Evolutionary conservation across 495 filamentous ascomycete genomes (phyloP), one percentile per base, ranked within the genome.

Genomic region (Trichocladium antarcticum): DNA sequence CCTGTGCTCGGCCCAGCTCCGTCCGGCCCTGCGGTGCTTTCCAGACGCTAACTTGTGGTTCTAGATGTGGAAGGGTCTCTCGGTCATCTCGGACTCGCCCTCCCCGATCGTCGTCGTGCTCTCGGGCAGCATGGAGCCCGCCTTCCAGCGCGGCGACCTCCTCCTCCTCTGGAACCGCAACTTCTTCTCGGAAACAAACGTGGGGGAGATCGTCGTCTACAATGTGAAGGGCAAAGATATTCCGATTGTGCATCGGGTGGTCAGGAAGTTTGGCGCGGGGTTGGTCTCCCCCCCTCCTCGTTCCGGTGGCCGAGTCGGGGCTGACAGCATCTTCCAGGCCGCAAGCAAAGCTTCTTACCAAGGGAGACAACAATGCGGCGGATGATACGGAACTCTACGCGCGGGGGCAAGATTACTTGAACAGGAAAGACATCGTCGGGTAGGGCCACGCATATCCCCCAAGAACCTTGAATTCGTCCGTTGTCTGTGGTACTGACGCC

Each of bases 91-190:
- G 35, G 81, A 92, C 55, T 93, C 85, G 3, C 87, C 87, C 29
- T 89, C 83, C 1, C 92, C 92, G 6, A 97, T 97, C 56, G 92
- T 96, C 51, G 92, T 96, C 36, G 92, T 98, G 1, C 75, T 97
- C 12, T 92, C 86, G 1, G 92, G 92, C 3, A 85, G 80, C 42
- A 98, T 97, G 92, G 92, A 98, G 58, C 92, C 92, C 0, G 92
- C 93, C 4, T 97, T 98, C 68, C 89, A 96, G 62, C 75, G 92
- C 49, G 92, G 92, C 31, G 92, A 98, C 66, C 71, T 98, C 3
- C 74, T 98, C 9, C 85, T 97, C 58, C 70, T 98, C 10, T 97
- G 90, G 89, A 97, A 97, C 64, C 76, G 92, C 31, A 85, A 87
- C 55, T 62, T 82, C 20, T 57, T 73, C 52, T 51, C 68, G 61